A percentile compares a stretch with the other conserved stretches of the same genome.
These are phyloP conservation scores for Eucalyptus curtisii DNA, from an alignment of 345 rosid genomes.

Conservation along the genomic window DNA sequence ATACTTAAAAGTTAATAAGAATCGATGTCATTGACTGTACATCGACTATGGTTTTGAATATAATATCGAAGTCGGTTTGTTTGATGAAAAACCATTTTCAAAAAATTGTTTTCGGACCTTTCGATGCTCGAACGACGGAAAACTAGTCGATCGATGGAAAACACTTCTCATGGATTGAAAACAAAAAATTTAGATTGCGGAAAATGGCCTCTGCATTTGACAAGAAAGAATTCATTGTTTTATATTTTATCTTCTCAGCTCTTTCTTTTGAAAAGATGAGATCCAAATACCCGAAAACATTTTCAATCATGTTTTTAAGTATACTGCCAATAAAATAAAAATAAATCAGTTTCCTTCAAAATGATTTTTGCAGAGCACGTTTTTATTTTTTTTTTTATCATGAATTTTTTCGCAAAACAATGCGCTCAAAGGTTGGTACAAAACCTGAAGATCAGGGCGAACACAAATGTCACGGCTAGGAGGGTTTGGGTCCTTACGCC, in stretches of 20 bases:
- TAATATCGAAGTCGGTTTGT: background rate
- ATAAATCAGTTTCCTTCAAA: too few relatives aligned
- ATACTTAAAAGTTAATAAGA: background rate
- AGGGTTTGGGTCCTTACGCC: background rate
- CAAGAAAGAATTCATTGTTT: background rate
- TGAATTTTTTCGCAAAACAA: too few relatives aligned
- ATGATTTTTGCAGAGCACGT: too few relatives aligned
- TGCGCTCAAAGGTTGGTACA: background rate
- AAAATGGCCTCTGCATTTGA: background rate
- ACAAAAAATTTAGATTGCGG: background rate
- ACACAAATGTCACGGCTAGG: background rate
- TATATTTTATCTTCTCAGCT: background rate
- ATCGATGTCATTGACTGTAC: background rate
- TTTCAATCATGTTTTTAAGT: background rate
- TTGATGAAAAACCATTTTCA: background rate
- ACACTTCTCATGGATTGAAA: background rate
- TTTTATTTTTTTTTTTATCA: too few relatives aligned
- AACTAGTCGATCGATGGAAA: background rate
- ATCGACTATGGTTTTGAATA: background rate
- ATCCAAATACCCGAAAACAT: background rate
- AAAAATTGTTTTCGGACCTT: background rate
- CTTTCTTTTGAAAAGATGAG: background rate
- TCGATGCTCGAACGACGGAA: rapidly evolving
- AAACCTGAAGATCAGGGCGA: background rate
- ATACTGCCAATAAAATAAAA: too few relatives aligned